These are phyloP conservation scores for Coemansia sp. DNA, from an alignment of 192 early-diverging fungal species.

Conservation along the genomic window DNA sequence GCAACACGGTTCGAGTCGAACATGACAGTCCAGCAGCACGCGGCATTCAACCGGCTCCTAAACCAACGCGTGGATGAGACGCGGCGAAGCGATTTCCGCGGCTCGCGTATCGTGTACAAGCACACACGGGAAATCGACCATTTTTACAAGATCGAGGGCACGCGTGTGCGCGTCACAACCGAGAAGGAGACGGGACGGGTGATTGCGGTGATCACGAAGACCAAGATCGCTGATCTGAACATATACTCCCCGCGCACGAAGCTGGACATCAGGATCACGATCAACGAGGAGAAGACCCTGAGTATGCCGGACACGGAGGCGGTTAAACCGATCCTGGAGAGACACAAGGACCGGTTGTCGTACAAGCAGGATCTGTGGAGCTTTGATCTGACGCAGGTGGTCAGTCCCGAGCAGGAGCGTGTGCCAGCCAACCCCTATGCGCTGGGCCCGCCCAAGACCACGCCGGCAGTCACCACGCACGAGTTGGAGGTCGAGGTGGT, in stretches of 20 bases:
- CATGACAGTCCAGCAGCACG: slow-evolving; percentile 86
- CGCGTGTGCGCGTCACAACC: slow-evolving; percentile 64
- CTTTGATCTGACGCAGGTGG: slow-evolving; percentile 88
- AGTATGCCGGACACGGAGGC: slow-evolving; percentile 50
- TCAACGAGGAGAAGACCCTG: slow-evolving; percentile 68
- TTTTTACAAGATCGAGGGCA: slow-evolving; percentile 57
- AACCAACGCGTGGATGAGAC: slow-evolving; percentile 70
- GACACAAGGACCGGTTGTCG: slow-evolving; percentile 86
- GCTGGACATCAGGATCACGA: slow-evolving; percentile 85
- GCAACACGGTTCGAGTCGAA: slow-evolving; percentile 72
- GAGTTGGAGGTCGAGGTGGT: slow-evolving; percentile 86
- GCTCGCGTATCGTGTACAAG: slow-evolving; percentile 63
- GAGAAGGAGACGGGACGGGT: slow-evolving; percentile 64
- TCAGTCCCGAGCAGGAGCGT: slow-evolving; percentile 47
- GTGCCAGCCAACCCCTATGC: slow-evolving; percentile 48
- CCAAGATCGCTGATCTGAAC: slow-evolving; percentile 81
- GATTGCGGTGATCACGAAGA: slow-evolving; percentile 67
- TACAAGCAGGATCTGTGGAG: slow-evolving; percentile 82
- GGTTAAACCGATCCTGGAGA: slow-evolving; percentile 57
- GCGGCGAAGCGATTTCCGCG: slow-evolving; percentile 50
- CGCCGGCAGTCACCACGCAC: slow-evolving; percentile 62
- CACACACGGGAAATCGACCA: slow-evolving; percentile 75
- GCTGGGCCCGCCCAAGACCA: slow-evolving; percentile 37
- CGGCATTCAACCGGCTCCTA: slow-evolving; percentile 77
- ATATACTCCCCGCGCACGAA: slow-evolving; percentile 76